Conservation (phyloP, 352 stramenopile genomes). For the Globisporangium iwayamae region DNA sequence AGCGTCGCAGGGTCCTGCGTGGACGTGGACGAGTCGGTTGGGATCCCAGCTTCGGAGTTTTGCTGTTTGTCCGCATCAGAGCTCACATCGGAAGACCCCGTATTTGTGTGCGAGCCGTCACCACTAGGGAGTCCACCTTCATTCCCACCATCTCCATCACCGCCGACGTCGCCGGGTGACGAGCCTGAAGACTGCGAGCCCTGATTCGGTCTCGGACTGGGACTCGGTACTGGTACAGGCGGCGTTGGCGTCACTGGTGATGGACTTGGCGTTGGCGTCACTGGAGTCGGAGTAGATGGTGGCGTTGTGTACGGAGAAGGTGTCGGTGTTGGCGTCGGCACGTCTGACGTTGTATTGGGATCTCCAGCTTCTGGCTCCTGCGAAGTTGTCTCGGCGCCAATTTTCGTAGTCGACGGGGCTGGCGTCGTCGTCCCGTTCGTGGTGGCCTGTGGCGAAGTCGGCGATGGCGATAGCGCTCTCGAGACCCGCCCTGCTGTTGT, state of each 20-base stretch:
- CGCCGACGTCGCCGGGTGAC: neutral
- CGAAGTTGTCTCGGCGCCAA: no score
- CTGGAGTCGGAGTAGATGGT: neutral
- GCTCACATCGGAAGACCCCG: neutral
- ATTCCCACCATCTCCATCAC: neutral
- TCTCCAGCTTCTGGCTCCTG: neutral
- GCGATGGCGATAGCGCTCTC: neutral
- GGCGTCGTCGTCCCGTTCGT: neutral
- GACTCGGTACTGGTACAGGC: neutral
- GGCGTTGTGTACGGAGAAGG: neutral
- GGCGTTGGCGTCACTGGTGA: neutral
- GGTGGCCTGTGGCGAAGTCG: neutral
- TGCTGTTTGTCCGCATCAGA: neutral
- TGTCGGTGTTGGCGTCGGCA: neutral
- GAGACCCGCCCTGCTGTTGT: neutral
- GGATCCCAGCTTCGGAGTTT: neutral
- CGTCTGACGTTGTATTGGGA: neutral
- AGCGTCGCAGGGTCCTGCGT: slow-evolving; percentile 1
- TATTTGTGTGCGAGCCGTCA: neutral
- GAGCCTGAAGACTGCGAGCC: slow-evolving; percentile 14
- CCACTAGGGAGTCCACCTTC: neutral
- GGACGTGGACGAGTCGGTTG: neutral
- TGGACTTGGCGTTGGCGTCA: slow-evolving; percentile 3
- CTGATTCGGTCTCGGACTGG: slow-evolving; percentile 1
- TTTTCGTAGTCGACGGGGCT: neutral